Conservation (phyloP, 208 protist species). For the Leishmania guyanensis region DNA sequence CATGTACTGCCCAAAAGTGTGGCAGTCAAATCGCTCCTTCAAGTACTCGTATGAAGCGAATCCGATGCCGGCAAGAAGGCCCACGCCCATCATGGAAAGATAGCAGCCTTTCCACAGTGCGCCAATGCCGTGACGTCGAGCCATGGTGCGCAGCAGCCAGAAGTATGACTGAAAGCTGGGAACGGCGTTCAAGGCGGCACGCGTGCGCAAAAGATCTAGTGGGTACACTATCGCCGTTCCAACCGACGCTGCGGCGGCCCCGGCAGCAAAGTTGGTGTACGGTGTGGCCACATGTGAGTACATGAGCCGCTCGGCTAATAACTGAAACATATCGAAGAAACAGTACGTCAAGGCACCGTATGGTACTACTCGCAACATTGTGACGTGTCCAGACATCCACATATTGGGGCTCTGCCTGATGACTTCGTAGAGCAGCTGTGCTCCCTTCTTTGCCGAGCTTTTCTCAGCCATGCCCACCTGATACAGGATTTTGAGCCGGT, state of each 20-base stretch:
- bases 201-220: constrained; percentile 91
- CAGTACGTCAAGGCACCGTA: constrained; percentile 94
- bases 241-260: constrained; percentile 82
- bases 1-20: constrained; percentile 69
- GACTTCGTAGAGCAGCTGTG: constrained; percentile 51
- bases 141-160: constrained; percentile 72
- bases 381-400: constrained; percentile 90
- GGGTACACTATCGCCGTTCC: constrained; percentile 90
- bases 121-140: constrained; percentile 47
- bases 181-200: constrained; percentile 57
- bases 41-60: constrained; percentile 92
- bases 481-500: constrained; percentile 94
- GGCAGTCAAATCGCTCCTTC: constrained; percentile 66
- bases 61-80: constrained; percentile 84
- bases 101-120: constrained; percentile 82
- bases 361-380: constrained; percentile 92
- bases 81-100: constrained; percentile 89
- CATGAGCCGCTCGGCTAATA: constrained; percentile 61
- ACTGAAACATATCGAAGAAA: constrained; percentile 92
- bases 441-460: constrained; percentile 27
- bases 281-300: constrained; percentile 73
- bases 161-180: constrained; percentile 73
- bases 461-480: constrained; percentile 80
- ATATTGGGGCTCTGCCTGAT: constrained; percentile 72
- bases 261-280: constrained; percentile 82